Base-by-base conservation (phyloP, 805 yeast species). In the Lipomyces sp. region DNA sequence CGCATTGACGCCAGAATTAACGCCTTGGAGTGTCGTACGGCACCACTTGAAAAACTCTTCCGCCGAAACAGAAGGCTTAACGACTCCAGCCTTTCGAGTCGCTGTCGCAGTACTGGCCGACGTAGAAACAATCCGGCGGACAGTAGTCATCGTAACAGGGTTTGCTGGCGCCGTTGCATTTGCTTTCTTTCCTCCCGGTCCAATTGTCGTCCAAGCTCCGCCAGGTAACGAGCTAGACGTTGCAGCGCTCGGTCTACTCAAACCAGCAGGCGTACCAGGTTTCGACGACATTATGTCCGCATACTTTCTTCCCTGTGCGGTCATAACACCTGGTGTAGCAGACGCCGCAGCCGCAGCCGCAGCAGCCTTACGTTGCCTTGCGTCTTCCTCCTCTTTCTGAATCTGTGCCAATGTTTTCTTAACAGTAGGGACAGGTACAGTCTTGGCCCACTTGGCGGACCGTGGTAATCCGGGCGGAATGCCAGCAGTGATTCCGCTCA, bases 101-200 rank as follows among this genome's bases (percentile, higher is more conserved):
- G 63, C 53, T 10, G 39, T 18, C 8, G 54, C 57, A 2, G 59
- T 63, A 32, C 32, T 24, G 32, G 11, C 50, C 24, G 42, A 53
- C 24, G 65, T 48, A 10, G 64, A 39, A 8, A 53, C 60, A 11
- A 45, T 32, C 11, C 63, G 60, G 8, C 59, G 53, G 32, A 48
- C 55, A 30, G 59, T 48, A 50, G 66, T 29, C 15, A 53, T 30
- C 11, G 59, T 30, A 35, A 65, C 53, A 30, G 63, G 39, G 15
- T 61, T n/a, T 34, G 55, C 56, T 30, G 58, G 18, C 18, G 54
- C 32, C 33, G 42, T n/a, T 29, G 35, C 29, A 18, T 42, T 37
- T 71, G 88, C 91, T 69, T 86, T 85, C 77, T 90, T 90, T 2
- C 88, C 94, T 50, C 97, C 96, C 0, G 96, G 91, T 11, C 77